phyloP scores from a whole-genome alignment of 169 alveolate genomes.

The Plasmodium knowlesi region DNA sequence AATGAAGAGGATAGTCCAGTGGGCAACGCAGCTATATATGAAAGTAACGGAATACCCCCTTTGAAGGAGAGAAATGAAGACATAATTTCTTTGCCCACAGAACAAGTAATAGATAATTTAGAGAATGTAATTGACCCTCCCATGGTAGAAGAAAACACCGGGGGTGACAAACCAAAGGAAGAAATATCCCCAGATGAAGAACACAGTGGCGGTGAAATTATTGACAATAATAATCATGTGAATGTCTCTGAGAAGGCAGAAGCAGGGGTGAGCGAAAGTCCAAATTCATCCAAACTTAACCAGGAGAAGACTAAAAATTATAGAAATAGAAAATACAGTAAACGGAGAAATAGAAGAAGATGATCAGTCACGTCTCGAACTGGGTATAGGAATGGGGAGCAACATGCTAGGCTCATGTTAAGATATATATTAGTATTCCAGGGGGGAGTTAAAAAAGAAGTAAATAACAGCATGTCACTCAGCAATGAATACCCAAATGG shows the following conservation, averaged over 20 bases:
- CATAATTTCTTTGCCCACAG: slow-evolving; percentile 1
- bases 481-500: background rate
- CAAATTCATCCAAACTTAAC: background rate
- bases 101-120: background rate
- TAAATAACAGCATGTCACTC: background rate
- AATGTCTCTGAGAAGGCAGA: background rate
- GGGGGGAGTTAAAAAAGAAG: background rate
- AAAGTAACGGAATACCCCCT: background rate
- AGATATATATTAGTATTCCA: background rate
- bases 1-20: background rate
- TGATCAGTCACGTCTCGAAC: background rate
- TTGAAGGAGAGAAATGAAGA: background rate
- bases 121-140: background rate
- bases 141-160: background rate
- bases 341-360: background rate
- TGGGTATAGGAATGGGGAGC: background rate
- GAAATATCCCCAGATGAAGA: background rate
- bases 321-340: background rate
- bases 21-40: background rate
- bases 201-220: background rate
- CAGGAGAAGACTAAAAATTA: slow-evolving; percentile 1
- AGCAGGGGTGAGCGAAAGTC: background rate
- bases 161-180: background rate
- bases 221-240: background rate
- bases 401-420: background rate